phyloP scores from a whole-genome alignment of 2,329 filamentous ascomycete species.

The Stenocarpella maydis region DNA sequence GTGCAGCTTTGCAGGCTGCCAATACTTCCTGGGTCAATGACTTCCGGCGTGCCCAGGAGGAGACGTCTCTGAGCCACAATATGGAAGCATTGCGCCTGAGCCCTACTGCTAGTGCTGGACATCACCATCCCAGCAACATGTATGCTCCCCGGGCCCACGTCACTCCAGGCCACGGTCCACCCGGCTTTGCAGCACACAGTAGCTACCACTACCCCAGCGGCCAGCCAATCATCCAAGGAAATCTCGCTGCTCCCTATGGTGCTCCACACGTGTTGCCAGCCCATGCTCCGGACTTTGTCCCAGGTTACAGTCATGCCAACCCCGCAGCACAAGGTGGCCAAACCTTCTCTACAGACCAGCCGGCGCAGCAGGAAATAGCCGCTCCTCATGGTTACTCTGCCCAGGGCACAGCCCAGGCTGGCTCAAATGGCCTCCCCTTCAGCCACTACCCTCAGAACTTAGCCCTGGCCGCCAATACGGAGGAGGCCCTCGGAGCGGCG shows the following conservation, averaged over 20 bases:
- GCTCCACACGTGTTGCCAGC: constrained; percentile 1
- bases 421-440: constrained; percentile 1
- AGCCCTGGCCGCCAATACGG: constrained; percentile 33
- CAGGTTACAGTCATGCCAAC: not conserved
- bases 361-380: not conserved
- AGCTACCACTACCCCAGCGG: not conserved
- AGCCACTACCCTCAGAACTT: constrained; percentile 32
- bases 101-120: not conserved
- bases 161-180: not conserved
- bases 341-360: not conserved
- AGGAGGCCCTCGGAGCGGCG: constrained; percentile 41
- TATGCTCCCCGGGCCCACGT: not conserved
- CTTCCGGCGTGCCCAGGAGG: constrained; percentile 18
- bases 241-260: not conserved
- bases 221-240: not conserved
- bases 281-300: not conserved
- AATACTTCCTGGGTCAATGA: constrained; percentile 28
- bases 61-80: not conserved
- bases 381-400: constrained; percentile 1
- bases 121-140: not conserved
- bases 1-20: constrained; percentile 2
- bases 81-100: constrained; percentile 8
- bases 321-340: not conserved
- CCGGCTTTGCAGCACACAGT: not conserved
- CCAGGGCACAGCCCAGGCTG: not conserved